Conservation (phyloP, 352 stramenopile genomes). For the Globisporangium viniferum region DNA sequence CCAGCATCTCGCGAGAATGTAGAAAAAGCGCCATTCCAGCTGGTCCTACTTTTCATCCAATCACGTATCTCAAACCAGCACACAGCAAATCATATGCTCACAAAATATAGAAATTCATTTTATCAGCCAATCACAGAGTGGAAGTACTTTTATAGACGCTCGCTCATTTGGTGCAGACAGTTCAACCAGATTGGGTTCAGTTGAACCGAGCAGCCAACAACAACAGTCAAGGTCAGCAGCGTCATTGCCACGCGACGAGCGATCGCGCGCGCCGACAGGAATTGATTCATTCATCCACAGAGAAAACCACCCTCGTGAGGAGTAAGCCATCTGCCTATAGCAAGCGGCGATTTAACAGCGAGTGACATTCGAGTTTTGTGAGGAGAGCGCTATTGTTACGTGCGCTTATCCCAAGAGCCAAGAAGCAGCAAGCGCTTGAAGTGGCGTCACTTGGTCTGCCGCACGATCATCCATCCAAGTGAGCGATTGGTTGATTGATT, state of each 20-base stretch:
- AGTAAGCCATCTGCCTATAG: background rate
- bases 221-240: background rate
- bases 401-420: background rate
- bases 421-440: background rate
- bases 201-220: background rate
- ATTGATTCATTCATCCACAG: background rate
- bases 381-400: background rate
- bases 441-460: background rate
- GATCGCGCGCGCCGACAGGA: background rate
- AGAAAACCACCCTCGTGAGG: background rate
- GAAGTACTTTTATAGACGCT: background rate
- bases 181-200: slow-evolving; percentile 5
- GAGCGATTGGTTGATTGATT: background rate
- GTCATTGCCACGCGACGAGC: background rate
- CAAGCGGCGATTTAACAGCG: background rate
- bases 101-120: background rate
- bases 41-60: background rate
- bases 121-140: background rate
- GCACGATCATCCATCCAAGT: too few relatives aligned
- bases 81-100: background rate
- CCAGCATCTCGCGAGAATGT: background rate
- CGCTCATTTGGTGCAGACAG: background rate
- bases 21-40: background rate
- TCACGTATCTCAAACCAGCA: background rate
- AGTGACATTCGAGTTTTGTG: background rate